Conservation (phyloP, 495 filamentous ascomycete species). For the Aspergillus leporis region DNA sequence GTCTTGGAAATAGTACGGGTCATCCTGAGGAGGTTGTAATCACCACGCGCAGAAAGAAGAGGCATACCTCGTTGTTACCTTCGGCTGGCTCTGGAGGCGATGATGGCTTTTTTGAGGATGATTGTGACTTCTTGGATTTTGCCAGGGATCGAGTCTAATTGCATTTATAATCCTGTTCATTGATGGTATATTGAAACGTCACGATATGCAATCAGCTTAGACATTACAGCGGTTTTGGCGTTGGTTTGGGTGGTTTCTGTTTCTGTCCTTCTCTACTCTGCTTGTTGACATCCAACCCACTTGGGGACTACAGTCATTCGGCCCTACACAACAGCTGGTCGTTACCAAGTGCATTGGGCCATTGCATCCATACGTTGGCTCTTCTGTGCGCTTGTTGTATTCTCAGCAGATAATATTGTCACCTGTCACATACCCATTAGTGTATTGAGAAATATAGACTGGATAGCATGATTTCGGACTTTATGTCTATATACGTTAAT, state of each 20-base stretch:
- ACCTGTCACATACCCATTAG: conserved; percentile 17
- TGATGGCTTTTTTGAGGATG: conserved; percentile 92
- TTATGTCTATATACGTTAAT: conserved; percentile 3
- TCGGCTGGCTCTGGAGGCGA: conserved; percentile 50
- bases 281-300: conserved; percentile 2
- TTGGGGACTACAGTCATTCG: neutral
- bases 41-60: conserved; percentile 70
- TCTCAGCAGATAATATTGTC: conserved; percentile 5
- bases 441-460: conserved; percentile 18
- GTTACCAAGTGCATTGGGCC: too few species aligned
- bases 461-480: conserved; percentile 9
- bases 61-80: conserved; percentile 33
- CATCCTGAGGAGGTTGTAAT: conserved; percentile 77
- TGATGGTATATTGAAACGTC: conserved; percentile 6
- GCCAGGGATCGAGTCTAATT: conserved; percentile 77
- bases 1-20: conserved; percentile 58
- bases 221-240: conserved; percentile 25
- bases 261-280: neutral
- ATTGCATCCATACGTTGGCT: conserved; percentile 2
- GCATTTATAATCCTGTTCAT: conserved; percentile 14
- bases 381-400: conserved; percentile 13
- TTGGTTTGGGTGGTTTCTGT: conserved; percentile 12
- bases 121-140: conserved; percentile 91
- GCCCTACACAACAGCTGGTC: neutral
- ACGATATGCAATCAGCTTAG: conserved; percentile 19